Conservation (phyloP, 768 basidiomycete species). For the Rubroboletus pulcherrimus region DNA sequence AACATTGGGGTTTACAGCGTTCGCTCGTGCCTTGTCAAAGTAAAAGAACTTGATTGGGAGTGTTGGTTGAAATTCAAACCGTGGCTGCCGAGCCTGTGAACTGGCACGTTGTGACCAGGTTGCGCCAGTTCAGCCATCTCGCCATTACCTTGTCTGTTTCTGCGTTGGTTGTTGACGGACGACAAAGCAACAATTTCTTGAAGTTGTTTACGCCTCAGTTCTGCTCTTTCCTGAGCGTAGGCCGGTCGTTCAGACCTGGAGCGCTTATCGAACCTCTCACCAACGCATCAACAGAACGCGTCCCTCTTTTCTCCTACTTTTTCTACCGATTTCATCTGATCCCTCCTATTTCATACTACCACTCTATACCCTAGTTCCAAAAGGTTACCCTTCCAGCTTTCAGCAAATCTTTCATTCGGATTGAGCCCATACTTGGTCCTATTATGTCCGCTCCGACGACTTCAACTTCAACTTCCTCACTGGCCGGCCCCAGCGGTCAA, state of each 20-base stretch:
- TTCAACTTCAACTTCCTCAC: conserved; percentile 41
- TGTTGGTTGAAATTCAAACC: conserved; percentile 41
- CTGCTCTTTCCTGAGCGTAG: conserved; percentile 26
- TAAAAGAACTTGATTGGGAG: neutral
- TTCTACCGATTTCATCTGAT: conserved; percentile 31
- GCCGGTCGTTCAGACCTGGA: conserved; percentile 31
- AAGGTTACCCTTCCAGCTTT: conserved; percentile 15
- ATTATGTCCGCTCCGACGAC: conserved; percentile 50
- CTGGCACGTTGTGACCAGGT: conserved; percentile 16
- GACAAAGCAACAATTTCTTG: conserved; percentile 26
- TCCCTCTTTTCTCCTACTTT: conserved; percentile 36
- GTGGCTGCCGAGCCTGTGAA: conserved; percentile 30
- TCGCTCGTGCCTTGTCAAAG: neutral
- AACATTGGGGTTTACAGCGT: no score
- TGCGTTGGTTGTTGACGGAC: conserved; percentile 36
- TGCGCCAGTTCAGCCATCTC: conserved; percentile 10
- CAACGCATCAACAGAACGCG: conserved; percentile 32
- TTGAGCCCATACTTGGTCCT: conserved; percentile 14
- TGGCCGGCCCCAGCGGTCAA: conserved; percentile 51
- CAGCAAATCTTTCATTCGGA: conserved; percentile 20
- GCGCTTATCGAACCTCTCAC: conserved; percentile 34
- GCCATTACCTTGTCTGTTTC: conserved; percentile 17
- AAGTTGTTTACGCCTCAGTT: conserved; percentile 28
- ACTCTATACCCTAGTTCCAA: conserved; percentile 25
- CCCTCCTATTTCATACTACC: conserved; percentile 23